phyloP scores from a whole-genome alignment of 306 rosid genomes.

The Cucurbita pepo region DNA sequence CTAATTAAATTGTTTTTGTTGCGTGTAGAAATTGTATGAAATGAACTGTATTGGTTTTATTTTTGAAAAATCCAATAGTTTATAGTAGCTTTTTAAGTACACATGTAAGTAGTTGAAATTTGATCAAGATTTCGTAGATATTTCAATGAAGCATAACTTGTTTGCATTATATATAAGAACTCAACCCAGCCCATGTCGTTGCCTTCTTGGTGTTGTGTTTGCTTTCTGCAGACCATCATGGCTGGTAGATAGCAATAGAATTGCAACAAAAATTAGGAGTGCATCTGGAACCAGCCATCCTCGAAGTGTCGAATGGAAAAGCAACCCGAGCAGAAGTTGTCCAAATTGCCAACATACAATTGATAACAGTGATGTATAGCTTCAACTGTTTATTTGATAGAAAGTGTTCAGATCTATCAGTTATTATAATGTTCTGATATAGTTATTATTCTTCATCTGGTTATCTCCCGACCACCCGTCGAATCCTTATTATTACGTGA shows the following conservation, averaged over 20 bases:
- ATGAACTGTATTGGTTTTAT: not conserved
- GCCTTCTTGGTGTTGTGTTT: not conserved
- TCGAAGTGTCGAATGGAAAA: slow-evolving; percentile 40
- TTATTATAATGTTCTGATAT: not conserved
- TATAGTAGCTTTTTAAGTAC: not conserved
- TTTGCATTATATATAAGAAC: not conserved
- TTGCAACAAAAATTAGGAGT: slow-evolving; percentile 75
- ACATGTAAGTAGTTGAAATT: not conserved
- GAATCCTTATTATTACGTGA: not conserved
- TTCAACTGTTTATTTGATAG: not conserved
- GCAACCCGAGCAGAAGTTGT: slow-evolving; percentile 66
- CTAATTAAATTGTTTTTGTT: not conserved
- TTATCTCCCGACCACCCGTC: not conserved
- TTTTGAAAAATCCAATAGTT: not conserved
- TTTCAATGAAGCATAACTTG: not conserved
- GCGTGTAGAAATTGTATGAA: not conserved
- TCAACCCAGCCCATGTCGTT: not conserved
- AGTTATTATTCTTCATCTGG: not conserved
- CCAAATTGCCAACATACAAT: slow-evolving; percentile 56
- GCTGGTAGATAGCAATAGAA: slow-evolving; percentile 50
- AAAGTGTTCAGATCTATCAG: not conserved
- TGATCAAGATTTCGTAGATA: not conserved
- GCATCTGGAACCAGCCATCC: slow-evolving; percentile 44
- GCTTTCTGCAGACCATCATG: slow-evolving; percentile 7
- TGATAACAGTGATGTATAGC: slow-evolving; percentile 69